Evolutionary conservation across 352 stramenopile species (phyloP), one percentile per base, ranked within the genome.

Genomic region (Globisporangium uncinulatum): DNA sequence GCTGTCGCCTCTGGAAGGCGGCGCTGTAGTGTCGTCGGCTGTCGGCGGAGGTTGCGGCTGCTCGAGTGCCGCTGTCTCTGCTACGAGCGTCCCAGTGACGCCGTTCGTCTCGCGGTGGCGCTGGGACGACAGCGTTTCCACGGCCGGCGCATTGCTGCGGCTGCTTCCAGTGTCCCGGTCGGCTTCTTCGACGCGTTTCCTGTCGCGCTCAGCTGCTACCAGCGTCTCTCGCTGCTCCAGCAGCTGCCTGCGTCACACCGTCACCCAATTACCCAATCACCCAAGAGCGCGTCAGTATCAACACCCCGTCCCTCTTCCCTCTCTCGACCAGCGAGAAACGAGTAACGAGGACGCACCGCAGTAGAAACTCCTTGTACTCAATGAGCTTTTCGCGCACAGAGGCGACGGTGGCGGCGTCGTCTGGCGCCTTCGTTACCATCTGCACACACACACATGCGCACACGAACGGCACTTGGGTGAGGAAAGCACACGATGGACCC

Each of bases 281-380:
- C 21, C 39, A 15, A 21, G 3, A 43, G n/a, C 14, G 19, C 37
- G 29, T 56, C 31, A 62, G 42, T 36, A n/a, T 21, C 24, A 19
- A 11, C 19, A 4, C 11, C 14, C 43, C 11, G 8, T 29, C 7
- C 2, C n/a, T 11, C 11, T 47, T 7, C 10, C 10, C 34, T 39
- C 34, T 39, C 34, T 39, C 34, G 34, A 39, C 34, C 24, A 29
- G 24, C 24, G 24, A 19, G 17, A 59, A 32, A 52, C 24, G 45
- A 21, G 53, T 46, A 55, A 47, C n/a, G 8, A 4, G 10, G 24
- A 76, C 77, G 59, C 65, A 91, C 81, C 75, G 71, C 57, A 89
- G 72, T 46, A 89, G 63, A 54, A 74, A 58, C 62, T 77, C 66
- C 62, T 88, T 87, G 74, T 91, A 88, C 71, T 80, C 76, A 49